A percentile compares a stretch with the other conserved stretches of the same genome.
These are phyloP conservation scores for Raphanus sativus DNA, from an alignment of 345 rosid genomes.

Conservation along the genomic window DNA sequence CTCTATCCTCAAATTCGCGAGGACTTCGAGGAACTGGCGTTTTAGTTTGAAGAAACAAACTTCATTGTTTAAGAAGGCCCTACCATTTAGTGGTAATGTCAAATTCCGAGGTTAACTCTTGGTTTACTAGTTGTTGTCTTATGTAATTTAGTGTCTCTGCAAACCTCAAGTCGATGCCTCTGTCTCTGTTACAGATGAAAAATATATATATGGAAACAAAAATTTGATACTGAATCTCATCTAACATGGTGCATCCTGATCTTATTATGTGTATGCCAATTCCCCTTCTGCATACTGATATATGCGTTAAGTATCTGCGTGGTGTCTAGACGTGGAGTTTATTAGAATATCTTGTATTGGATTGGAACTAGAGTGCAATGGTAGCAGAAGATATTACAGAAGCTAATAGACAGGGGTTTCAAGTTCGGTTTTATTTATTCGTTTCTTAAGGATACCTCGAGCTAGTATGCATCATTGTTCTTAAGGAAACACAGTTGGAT, in stretches of 20 bases:
- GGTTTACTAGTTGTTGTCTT: constrained; percentile 19
- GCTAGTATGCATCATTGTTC: too few relatives aligned
- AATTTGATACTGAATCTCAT: neutral
- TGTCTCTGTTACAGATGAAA: constrained; percentile 19
- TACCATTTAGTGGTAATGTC: constrained; percentile 15
- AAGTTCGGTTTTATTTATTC: too few relatives aligned
- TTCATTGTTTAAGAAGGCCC: constrained; percentile 9
- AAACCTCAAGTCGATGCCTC: constrained; percentile 13
- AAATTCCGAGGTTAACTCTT: neutral
- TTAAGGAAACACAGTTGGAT: too few relatives aligned
- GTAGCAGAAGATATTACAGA: neutral
- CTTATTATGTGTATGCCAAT: neutral
- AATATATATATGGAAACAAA: constrained; percentile 4
- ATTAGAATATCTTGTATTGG: neutral
- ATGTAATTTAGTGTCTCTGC: constrained; percentile 28
- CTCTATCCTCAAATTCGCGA: constrained; percentile 1
- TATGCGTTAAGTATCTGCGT: neutral
- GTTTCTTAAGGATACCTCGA: too few relatives aligned
- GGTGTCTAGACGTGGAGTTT: neutral
- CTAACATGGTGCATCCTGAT: neutral
- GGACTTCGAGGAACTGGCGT: constrained; percentile 19
- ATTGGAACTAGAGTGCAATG: constrained; percentile 10
- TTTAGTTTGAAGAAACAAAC: constrained; percentile 22
- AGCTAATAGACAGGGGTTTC: too few relatives aligned
- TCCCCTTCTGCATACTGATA: neutral